Evolutionary conservation across 2,329 filamentous ascomycete species (phyloP).

Genomic region (Hirsutella rhossiliensis): DNA sequence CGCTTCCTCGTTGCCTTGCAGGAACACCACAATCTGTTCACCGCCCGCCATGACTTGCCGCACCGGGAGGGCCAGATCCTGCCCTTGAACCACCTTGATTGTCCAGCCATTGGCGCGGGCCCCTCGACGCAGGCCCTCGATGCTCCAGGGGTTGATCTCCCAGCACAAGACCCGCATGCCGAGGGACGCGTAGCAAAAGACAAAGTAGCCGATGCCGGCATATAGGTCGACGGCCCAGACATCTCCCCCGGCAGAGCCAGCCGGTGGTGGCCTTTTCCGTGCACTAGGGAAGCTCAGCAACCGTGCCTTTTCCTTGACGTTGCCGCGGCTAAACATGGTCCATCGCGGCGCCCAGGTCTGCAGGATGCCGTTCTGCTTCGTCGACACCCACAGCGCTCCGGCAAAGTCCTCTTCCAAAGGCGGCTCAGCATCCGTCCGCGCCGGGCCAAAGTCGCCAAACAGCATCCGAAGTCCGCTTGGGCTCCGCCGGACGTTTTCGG

Average conservation of each 20-base stretch:
- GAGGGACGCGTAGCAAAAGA: conserved; percentile 66
- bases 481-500: conserved; percentile 60
- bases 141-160: conserved; percentile 82
- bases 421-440: conserved; percentile 9
- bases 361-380: conserved; percentile 64
- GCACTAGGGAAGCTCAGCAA: conserved; percentile 40
- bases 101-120: conserved; percentile 57
- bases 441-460: conserved; percentile 61
- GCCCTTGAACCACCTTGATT: conserved; percentile 37
- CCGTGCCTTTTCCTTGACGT: conserved; percentile 77
- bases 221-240: conserved; percentile 67
- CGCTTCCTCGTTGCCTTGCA: conserved; percentile 54
- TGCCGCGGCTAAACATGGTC: conserved; percentile 92
- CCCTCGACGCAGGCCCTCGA: conserved; percentile 71
- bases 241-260: conserved; percentile 10
- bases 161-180: conserved; percentile 70
- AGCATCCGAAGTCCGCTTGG: conserved; percentile 60
- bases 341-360: conserved; percentile 83
- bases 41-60: conserved; percentile 26
- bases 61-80: conserved; percentile 24
- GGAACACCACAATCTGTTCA: conserved; percentile 52
- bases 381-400: conserved; percentile 64
- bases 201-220: conserved; percentile 89
- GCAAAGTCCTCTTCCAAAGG: conserved; percentile 43
- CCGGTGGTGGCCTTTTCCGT: neutral